These are phyloP conservation scores for Sporothrix variecibatus DNA, from an alignment of 2,329 filamentous ascomycete genomes.

Conservation along the genomic window DNA sequence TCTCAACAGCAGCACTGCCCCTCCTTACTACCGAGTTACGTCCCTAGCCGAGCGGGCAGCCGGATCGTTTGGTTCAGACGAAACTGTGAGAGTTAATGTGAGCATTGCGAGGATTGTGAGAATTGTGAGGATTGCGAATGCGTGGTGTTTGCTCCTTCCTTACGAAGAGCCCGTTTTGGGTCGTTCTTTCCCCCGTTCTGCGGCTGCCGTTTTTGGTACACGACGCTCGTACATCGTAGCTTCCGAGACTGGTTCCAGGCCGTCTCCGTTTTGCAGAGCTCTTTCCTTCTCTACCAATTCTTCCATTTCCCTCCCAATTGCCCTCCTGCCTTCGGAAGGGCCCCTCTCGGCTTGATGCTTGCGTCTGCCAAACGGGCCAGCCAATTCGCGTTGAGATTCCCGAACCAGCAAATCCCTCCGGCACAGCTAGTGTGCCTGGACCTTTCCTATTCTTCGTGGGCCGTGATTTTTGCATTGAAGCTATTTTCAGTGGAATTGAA, in stretches of 20 bases:
- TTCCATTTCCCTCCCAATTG: constrained; percentile 1
- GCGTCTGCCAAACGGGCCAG: constrained; percentile 2
- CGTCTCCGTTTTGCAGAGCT: neutral
- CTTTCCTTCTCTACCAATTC: neutral
- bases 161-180: neutral
- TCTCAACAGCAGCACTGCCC: neutral
- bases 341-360: constrained; percentile 22
- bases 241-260: neutral
- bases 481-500: neutral
- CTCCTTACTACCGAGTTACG: constrained; percentile 7
- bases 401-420: constrained; percentile 3
- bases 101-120: neutral
- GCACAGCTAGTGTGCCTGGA: neutral
- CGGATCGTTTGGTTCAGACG: neutral
- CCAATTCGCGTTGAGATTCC: constrained; percentile 22
- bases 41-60: constrained; percentile 8
- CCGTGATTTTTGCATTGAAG: neutral
- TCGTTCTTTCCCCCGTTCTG: neutral
- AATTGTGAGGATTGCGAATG: neutral
- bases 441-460: neutral
- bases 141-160: neutral
- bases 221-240: neutral
- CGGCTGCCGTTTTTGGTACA: neutral
- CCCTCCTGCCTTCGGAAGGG: too few species aligned
- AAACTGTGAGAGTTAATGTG: neutral